A percentile compares a stretch with the other conserved stretches of the same genome.
These are phyloP conservation scores for Solanum ossicruentum DNA, from an alignment of 257 asterid species.

Conservation along the genomic window DNA sequence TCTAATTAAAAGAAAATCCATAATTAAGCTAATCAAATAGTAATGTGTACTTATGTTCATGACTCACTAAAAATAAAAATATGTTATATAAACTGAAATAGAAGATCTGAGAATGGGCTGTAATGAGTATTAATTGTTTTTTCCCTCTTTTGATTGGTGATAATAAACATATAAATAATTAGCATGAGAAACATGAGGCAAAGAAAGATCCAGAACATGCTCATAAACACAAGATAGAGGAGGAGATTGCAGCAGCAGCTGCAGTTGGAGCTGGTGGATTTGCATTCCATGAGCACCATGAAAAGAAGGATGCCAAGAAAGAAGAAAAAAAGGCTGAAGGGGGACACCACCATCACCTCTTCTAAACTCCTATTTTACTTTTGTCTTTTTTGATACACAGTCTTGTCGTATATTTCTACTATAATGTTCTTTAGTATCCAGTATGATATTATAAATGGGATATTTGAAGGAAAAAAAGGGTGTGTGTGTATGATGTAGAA, in stretches of 20 bases:
- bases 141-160: background rate
- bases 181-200: constrained; percentile 71
- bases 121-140: background rate
- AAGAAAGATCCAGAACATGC: constrained; percentile 62
- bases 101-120: background rate
- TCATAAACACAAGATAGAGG: constrained; percentile 53
- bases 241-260: constrained; percentile 35
- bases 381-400: background rate
- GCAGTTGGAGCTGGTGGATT: constrained; percentile 63
- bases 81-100: no score
- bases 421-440: background rate
- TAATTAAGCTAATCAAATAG: no score
- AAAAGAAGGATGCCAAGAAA: constrained; percentile 36
- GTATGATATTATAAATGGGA: background rate
- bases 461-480: background rate
- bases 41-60: no score
- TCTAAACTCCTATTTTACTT: background rate
- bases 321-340: background rate
- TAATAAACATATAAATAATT: background rate
- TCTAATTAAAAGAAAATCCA: no score
- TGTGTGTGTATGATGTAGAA: background rate
- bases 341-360: background rate
- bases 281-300: constrained; percentile 61
- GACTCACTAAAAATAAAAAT: no score
- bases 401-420: background rate